Evolutionary conservation across 495 filamentous ascomycete species (phyloP).

Genomic region (Podospora bellae-mahoneyi): DNA sequence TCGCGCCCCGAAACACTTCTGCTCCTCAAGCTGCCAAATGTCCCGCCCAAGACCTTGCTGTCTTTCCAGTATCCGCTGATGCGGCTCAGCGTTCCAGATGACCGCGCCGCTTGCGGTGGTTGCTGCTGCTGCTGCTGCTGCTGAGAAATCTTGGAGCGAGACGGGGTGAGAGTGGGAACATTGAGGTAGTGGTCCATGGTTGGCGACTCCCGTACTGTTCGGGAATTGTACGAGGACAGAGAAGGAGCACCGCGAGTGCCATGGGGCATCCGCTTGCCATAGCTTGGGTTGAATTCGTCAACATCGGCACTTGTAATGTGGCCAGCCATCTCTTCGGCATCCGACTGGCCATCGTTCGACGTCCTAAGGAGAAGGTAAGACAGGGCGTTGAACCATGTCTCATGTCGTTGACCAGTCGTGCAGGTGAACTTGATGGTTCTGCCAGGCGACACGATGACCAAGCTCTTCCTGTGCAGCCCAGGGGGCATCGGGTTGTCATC

Average conservation of each 20-base stretch:
- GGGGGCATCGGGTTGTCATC: constrained; percentile 96
- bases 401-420: constrained; percentile 86
- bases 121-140: too few relatives aligned
- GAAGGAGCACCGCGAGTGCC: constrained; percentile 57
- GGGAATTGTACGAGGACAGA: constrained; percentile 78
- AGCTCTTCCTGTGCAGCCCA: constrained; percentile 87
- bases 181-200: constrained; percentile 39
- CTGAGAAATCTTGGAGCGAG: constrained; percentile 36
- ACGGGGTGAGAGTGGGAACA: constrained; percentile 47
- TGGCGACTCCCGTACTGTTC: constrained; percentile 58
- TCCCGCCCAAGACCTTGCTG: constrained; percentile 33
- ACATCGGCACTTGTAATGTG: constrained; percentile 71
- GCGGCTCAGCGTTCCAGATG: constrained; percentile 40
- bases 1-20: constrained; percentile 37
- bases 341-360: constrained; percentile 54
- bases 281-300: constrained; percentile 81
- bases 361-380: constrained; percentile 86
- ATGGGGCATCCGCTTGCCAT: constrained; percentile 46
- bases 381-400: constrained; percentile 98
- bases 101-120: constrained; percentile 18
- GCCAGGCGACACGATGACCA: constrained; percentile 86
- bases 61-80: constrained; percentile 47
- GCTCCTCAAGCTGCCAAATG: constrained; percentile 45
- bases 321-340: constrained; percentile 54
- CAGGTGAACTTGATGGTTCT: constrained; percentile 89